Base-by-base conservation (phyloP, 257 asterid species). In the Paraleonurus japonicus region DNA sequence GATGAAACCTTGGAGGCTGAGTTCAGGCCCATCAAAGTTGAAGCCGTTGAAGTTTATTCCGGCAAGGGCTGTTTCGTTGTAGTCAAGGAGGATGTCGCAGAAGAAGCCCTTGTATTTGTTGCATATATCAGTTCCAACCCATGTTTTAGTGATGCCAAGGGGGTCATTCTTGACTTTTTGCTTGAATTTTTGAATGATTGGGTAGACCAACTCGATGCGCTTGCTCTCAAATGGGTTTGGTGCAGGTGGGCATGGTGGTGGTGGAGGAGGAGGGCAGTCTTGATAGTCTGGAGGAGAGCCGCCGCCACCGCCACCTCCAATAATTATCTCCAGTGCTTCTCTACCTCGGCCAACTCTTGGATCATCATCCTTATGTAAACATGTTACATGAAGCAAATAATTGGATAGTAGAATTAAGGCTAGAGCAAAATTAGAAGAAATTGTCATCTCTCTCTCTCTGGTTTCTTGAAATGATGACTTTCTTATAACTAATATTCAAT, bases 61-160 rank as follows among this genome's bases (percentile, higher is more conserved):
- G 10, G 77, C 80, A 3, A 75, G 55, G 0, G 32, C 81, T 10
- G 9, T 61, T 43, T 55, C 26, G 12, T 20, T 17, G 37, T 33
- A 45, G 67, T 37, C 67, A 17, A 37, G 51, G 57, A 65, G 75
- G 51, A 20, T 4, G 67, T 66, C 80, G 13, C 83, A 79, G 11
- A 70, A 19, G 67, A 79, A 79, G 61, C 83, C 83, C 23, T 51
- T 72, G 68, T 77, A 72, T 11, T 50, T 72, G 77, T 76, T 70
- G 78, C 81, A 72, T 32, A 77, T 60, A 19, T 77, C 78, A 0
- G 71, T 50, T 0, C 78, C 75, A 1, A 33, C 66, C 81, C 81
- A 77, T 19, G 75, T 67, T 16, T 72, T 37, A 22, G 68, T 72
- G 65, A 77, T 67, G 60, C 74, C 74, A 1, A 7, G 26, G 4